A percentile compares a stretch with the other conserved stretches of the same genome.
Evolutionary conservation across 495 filamentous ascomycete genomes (phyloP).

Genomic region (Aspergillus heteromorphus): DNA sequence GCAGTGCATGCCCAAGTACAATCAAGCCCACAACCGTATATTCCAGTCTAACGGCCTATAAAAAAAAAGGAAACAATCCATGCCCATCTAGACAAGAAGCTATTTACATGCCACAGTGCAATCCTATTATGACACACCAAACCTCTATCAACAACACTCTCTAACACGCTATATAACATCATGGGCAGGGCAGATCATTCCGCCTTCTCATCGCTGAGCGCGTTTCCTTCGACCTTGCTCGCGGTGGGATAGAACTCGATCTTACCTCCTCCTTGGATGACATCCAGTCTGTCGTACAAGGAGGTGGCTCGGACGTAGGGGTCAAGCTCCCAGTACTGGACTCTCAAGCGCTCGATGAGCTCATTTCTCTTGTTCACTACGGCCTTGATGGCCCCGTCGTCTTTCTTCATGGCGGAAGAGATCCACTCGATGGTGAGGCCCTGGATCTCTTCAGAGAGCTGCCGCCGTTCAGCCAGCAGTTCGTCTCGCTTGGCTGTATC

Average conservation of each 20-base stretch:
- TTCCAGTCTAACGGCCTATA: background rate
- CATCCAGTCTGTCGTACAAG: constrained; percentile 67
- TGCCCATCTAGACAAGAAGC: background rate
- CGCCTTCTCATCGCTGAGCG: background rate
- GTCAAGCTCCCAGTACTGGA: constrained; percentile 81
- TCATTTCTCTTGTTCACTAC: constrained; percentile 55
- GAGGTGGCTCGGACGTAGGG: constrained; percentile 69
- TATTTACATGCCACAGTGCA: background rate
- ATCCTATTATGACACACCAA: background rate
- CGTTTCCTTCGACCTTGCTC: constrained; percentile 19
- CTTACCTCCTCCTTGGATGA: constrained; percentile 60
- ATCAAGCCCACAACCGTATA: too few species aligned
- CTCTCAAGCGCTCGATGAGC: constrained; percentile 55
- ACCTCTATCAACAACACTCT: constrained; percentile 4
- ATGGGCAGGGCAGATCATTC: background rate
- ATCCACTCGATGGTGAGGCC: constrained; percentile 68
- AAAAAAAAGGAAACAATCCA: background rate
- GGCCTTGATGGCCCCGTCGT: constrained; percentile 30
- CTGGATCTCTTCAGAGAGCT: constrained; percentile 65
- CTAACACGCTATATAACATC: background rate
- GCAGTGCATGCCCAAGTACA: too few species aligned
- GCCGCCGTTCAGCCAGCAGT: constrained; percentile 53
- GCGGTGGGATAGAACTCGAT: constrained; percentile 60
- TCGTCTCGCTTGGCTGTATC: constrained; percentile 59
- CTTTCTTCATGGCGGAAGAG: constrained; percentile 41